Base-by-base conservation (phyloP, 2,329 filamentous ascomycete genomes). In the Lachnellula subtilissima region DNA sequence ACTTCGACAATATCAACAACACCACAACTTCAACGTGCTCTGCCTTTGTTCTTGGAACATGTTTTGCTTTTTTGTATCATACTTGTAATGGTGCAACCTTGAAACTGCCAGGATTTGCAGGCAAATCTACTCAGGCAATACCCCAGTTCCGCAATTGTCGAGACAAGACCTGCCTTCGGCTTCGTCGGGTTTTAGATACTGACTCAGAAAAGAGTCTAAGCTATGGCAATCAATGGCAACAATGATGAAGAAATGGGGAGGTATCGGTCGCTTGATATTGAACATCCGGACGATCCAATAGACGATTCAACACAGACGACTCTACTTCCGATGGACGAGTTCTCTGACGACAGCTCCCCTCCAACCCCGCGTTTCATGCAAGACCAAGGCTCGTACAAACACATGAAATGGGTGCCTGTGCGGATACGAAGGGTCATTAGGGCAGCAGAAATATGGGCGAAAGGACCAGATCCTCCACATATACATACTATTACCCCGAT, bases 341-440 rank as follows among this genome's bases (percentile, higher is more conserved):
- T 82, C 62, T 77, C 65, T 39, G 67, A 76, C 55, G 71, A 74
- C 61, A 69, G 69, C 50, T 67, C 67, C 37, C 71, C 75, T 37
- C 76, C 80, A 7, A 81, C 79, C n/a, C 83, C 82, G 55, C 80
- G 81, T 56, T 85, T 86, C 66, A 70, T 85, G 58, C 80, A 84
- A 66, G 80, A 84, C 53, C 76, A 82, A 60, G 71, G 70, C 28
- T 60, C 72, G 2, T 77, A 74, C 71, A 62, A 60, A 58, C 58
- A 65, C 28, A 80, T 78, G 72, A 78, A 73, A 73, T 85, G 82
- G 81, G 73, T 86, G 48, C 84, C 84, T 1, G 81, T 79, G 63
- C 76, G 80, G 12, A 69, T 80, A 39, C 77, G 80, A 45, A 76
- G 78, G 54, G 67, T 76, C 52, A 64, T 70, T 49, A 75, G 70